These are phyloP conservation scores for Mrakia blollopis DNA, from an alignment of 768 basidiomycete genomes.

Conservation along the genomic window DNA sequence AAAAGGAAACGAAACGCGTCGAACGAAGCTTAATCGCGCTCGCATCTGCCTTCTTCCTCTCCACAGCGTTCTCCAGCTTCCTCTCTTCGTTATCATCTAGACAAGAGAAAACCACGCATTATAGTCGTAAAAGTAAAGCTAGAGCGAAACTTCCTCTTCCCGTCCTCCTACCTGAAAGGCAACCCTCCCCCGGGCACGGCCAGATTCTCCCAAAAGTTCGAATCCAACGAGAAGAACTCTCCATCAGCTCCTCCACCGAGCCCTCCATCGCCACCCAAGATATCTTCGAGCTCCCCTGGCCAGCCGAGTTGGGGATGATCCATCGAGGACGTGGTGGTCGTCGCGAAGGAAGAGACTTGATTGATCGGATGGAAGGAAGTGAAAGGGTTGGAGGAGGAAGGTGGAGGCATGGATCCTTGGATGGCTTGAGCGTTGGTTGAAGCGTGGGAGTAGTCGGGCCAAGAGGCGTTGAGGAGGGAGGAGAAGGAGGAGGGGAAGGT, in stretches of 20 bases:
- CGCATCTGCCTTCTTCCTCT: too few relatives aligned
- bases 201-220: slow-evolving; percentile 13
- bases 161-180: neutral
- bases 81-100: too few relatives aligned
- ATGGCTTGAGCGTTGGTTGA: neutral
- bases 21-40: too few relatives aligned
- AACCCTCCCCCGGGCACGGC: slow-evolving; percentile 7
- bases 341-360: neutral
- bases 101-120: too few relatives aligned
- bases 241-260: neutral
- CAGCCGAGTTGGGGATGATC: neutral
- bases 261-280: neutral
- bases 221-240: slow-evolving; percentile 5
- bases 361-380: neutral
- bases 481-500: neutral
- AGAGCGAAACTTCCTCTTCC: neutral
- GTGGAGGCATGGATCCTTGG: neutral
- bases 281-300: slow-evolving; percentile 1
- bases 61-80: too few relatives aligned
- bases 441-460: slow-evolving; percentile 9
- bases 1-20: too few relatives aligned
- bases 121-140: too few relatives aligned
- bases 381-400: neutral
- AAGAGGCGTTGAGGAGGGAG: neutral
- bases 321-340: neutral